Evolutionary conservation across 208 protist genomes (phyloP), one percentile per base, ranked within the genome.

Genomic region (Trypanosoma vivax): DNA sequence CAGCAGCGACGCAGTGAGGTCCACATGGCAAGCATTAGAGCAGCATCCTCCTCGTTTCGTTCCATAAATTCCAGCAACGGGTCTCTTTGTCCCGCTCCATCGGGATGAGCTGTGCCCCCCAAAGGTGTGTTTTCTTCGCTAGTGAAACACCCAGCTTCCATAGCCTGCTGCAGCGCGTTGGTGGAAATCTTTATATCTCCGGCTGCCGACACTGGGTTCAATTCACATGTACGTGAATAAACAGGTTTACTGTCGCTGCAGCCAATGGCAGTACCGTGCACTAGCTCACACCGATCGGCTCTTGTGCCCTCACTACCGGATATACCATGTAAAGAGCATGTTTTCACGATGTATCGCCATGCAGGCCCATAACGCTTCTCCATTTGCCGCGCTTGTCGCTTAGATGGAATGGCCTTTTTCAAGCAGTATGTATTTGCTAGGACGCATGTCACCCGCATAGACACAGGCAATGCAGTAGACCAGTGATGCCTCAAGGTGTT

Each of bases 21-120:
- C 81, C 80, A 89, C 79, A 85, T 89, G 41, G 76, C 80, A 11
- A 92, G 71, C 31, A 92, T 33, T n/a, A 79, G 33, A 16, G 68
- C 80, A 1, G 71, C 81, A 16, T 92, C 80, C 25, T 89, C 80
- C 9, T 83, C 70, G 54, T 89, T 71, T 14, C 59, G 53, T 34
- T 84, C 72, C 0, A 92, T 57, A 60, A 89, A 89, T 2, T 71
- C 66, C 0, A 88, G 39, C 16, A 92, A 46, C 0, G 80, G 73
- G 46, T 92, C 62, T 9, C 34, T 45, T 2, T 3, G 24, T 3
- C 46, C 10, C 40, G 10, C 10, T 16, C 7, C 43, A 10, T 10
- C 10, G 5, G 19, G 13, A 10, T 49, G 10, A 31, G 5, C 7
- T n/a, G 6, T 9, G 9, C 13, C 7, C 13, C n/a, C 21, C 7